These are phyloP conservation scores for Cryptococcus sp. DNA, from an alignment of 1,284 basidiomycete genomes.

Conservation along the genomic window DNA sequence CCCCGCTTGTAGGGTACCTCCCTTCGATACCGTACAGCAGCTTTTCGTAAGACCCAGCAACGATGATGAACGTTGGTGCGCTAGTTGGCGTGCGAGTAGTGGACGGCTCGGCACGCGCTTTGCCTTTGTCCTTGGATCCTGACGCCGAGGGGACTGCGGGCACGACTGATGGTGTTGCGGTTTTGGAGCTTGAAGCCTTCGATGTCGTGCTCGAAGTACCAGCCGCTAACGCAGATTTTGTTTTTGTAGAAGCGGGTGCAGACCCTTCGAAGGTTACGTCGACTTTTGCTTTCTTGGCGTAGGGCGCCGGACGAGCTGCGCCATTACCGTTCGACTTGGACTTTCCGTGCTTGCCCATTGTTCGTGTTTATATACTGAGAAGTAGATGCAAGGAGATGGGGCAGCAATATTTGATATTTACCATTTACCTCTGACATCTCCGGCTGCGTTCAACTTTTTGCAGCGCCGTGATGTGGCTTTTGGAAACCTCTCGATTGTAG, in stretches of 20 bases:
- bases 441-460: neutral
- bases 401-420: too few species aligned
- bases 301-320: conserved; percentile 25
- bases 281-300: conserved; percentile 38
- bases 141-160: conserved; percentile 1
- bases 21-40: conserved; percentile 88
- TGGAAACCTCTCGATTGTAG: neutral
- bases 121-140: conserved; percentile 28
- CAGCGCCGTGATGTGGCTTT: neutral
- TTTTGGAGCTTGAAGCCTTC: conserved; percentile 1
- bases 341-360: conserved; percentile 42
- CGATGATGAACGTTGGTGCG: conserved; percentile 70
- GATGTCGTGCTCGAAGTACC: neutral
- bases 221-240: conserved; percentile 7
- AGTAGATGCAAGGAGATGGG: too few species aligned
- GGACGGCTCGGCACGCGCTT: conserved; percentile 23
- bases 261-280: conserved; percentile 43
- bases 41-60: conserved; percentile 94
- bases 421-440: neutral
- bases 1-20: conserved; percentile 48
- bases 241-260: conserved; percentile 1
- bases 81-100: neutral
- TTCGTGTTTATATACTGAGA: neutral
- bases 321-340: conserved; percentile 16
- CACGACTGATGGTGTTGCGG: neutral